Percentiles rank a stretch among this genome's conserved stretches.
Evolutionary conservation across 2,329 filamentous ascomycete genomes (phyloP).

Genomic region (Pyrenophora teres): DNA sequence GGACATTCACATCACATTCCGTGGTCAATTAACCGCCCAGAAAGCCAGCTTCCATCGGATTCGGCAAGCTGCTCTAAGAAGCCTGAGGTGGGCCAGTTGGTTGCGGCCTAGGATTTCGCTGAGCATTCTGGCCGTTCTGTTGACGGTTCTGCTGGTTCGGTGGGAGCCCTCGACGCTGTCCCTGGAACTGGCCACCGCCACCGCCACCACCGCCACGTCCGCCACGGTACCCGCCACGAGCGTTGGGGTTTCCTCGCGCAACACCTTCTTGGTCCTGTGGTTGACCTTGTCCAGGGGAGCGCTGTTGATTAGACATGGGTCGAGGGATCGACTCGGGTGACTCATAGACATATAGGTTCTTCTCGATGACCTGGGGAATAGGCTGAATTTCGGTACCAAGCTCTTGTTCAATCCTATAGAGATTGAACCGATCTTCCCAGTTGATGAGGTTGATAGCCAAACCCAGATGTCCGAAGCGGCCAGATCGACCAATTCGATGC

Average conservation of each 20-base stretch:
- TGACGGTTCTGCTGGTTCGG: conserved; percentile 40
- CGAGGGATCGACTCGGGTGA: conserved; percentile 93
- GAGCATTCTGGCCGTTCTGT: conserved; percentile 44
- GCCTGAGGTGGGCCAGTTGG: conserved; percentile 39
- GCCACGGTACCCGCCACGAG: conserved; percentile 38
- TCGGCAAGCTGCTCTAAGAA: conserved; percentile 12
- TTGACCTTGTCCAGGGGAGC: conserved; percentile 33
- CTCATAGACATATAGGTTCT: conserved; percentile 97
- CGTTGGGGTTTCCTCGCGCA: conserved; percentile 28
- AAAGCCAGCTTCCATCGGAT: conserved; percentile 18
- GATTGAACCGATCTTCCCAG: conserved; percentile 98
- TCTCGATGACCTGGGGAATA: conserved; percentile 94
- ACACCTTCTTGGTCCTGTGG: conserved; percentile 36
- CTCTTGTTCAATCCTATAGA: conserved; percentile 98
- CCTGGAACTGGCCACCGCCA: conserved; percentile 41
- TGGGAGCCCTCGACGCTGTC: conserved; percentile 34
- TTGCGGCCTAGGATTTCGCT: conserved; percentile 42
- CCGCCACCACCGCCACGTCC: conserved; percentile 44
- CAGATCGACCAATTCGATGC: conserved; percentile 96
- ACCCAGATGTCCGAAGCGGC: conserved; percentile 94
- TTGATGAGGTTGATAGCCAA: conserved; percentile 99
- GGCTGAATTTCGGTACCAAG: conserved; percentile 96
- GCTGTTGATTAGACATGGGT: conserved; percentile 65
- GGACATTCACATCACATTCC: conserved; percentile 20
- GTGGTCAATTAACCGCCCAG: conserved; percentile 40